Base-by-base conservation (phyloP, 805 yeast species). In the Torulaspora indica region DNA sequence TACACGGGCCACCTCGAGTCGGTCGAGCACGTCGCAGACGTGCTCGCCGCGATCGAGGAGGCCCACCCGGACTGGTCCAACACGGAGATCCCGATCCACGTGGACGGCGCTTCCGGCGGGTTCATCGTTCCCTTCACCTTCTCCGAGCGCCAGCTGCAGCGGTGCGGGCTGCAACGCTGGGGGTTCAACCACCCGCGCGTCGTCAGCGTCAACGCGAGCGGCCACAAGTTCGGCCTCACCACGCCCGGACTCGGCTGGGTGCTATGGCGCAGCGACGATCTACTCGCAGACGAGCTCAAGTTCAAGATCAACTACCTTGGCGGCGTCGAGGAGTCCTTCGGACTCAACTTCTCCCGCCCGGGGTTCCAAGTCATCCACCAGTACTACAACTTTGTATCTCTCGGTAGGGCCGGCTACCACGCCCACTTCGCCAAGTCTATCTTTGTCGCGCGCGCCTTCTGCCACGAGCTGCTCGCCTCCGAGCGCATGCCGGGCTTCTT, bases 201-300 rank as follows among this genome's bases (percentile, higher is more conserved):
- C 37, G 79, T 76, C 50, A 81, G 90, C 24, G 88, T 89, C 68
- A 90, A 88, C 70, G 78, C 95, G 8, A 85, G 95, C 1, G 96
- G 96, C 47, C 97, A 89, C 70, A 89, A 89, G 68, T 89, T 85
- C 67, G 97, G 97, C 28, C 71, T 89, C 39, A 84, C 90, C 24
- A 79, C 95, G 20, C 95, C 91, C 8, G 97, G 97, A 34, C 74
- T 86, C 41, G 97, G 97, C 42, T 89, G 96, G 96, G 79, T 89
- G 49, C 67, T 89, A 43, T 90, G 95, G 88, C 79, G 81, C 61
- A 79, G 80, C 60, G 70, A 72, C 34, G 54, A 68, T 32, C 75
- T 73, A 58, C 72, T 89, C 50, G 93, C 96, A 18, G 73, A 79
- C 46, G 79, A 78, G 49, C 72, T 89, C 51, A 76, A 82, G 56